phyloP scores from a whole-genome alignment of 345 rosid genomes.

The Raphanus sativus region DNA sequence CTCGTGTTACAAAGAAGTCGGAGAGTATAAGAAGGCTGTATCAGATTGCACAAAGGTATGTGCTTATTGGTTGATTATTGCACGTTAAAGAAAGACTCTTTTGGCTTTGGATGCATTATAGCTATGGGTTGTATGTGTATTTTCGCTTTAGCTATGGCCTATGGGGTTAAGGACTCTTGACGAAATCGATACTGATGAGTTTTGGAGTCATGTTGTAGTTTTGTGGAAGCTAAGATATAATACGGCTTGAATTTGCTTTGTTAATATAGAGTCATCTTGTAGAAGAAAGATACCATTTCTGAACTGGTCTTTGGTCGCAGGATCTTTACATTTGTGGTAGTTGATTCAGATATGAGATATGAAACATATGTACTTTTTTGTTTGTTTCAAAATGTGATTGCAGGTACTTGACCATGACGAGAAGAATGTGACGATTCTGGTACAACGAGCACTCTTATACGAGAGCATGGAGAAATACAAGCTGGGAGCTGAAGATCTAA shows the following conservation, averaged over 20 bases:
- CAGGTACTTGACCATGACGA: slow-evolving; percentile 81
- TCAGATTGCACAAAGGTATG: slow-evolving; percentile 91
- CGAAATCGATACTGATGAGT: background rate
- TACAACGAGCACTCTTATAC: slow-evolving; percentile 90
- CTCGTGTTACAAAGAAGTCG: slow-evolving; percentile 98
- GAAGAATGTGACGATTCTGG: slow-evolving; percentile 65
- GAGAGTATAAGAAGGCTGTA: slow-evolving; percentile 98
- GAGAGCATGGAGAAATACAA: slow-evolving; percentile 99
- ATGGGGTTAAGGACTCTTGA: slow-evolving; percentile 1
- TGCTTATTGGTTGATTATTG: background rate
- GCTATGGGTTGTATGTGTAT: background rate
- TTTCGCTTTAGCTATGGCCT: background rate
- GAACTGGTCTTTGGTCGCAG: background rate
- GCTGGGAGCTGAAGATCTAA: slow-evolving; percentile 95
- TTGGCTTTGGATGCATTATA: slow-evolving; percentile 1
- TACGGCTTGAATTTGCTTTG: slow-evolving; percentile 5
- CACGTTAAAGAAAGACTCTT: background rate
- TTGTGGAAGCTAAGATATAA: background rate
- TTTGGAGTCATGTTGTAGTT: no score
- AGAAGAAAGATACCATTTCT: background rate
- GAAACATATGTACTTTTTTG: background rate
- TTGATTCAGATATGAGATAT: background rate
- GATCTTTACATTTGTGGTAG: background rate
- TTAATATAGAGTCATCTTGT: background rate
- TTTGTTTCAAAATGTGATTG: slow-evolving; percentile 23